These are phyloP conservation scores for Diplodia corticola DNA, from an alignment of 2,329 filamentous ascomycete genomes.

Conservation along the genomic window DNA sequence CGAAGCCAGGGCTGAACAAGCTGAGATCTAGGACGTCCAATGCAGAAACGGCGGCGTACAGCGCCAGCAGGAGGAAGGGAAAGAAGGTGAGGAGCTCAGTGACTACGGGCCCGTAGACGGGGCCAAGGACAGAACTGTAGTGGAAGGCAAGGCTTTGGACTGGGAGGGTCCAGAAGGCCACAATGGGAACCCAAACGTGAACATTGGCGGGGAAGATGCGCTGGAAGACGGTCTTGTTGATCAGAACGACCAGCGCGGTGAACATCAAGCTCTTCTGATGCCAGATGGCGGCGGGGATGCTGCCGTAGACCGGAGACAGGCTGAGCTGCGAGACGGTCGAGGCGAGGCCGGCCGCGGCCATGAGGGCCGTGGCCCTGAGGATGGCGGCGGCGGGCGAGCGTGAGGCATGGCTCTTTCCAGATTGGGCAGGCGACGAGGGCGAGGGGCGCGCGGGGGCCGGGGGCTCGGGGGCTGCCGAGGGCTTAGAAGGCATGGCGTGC, in stretches of 20 bases:
- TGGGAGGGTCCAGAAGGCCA: slow-evolving; percentile 73
- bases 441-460: neutral
- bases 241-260: slow-evolving; percentile 71
- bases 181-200: slow-evolving; percentile 62
- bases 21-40: slow-evolving; percentile 63
- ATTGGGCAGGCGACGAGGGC: neutral
- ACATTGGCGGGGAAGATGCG: slow-evolving; percentile 52
- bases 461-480: neutral
- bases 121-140: slow-evolving; percentile 66
- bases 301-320: slow-evolving; percentile 85
- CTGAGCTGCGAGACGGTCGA: slow-evolving; percentile 72
- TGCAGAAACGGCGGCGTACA: slow-evolving; percentile 48
- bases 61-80: slow-evolving; percentile 43
- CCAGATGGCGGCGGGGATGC: slow-evolving; percentile 72
- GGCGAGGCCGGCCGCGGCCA: slow-evolving; percentile 62
- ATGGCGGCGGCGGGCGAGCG: slow-evolving; percentile 26
- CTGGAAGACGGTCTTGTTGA: slow-evolving; percentile 61
- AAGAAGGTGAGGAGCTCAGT: slow-evolving; percentile 74
- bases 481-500: slow-evolving; percentile 5
- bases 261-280: slow-evolving; percentile 67
- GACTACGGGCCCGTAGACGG: slow-evolving; percentile 69
- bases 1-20: slow-evolving; percentile 56
- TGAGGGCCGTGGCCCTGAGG: slow-evolving; percentile 42
- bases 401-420: neutral
- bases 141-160: slow-evolving; percentile 71